These are phyloP conservation scores for Malassezia equina DNA, from an alignment of 1,284 basidiomycete species.

Conservation along the genomic window DNA sequence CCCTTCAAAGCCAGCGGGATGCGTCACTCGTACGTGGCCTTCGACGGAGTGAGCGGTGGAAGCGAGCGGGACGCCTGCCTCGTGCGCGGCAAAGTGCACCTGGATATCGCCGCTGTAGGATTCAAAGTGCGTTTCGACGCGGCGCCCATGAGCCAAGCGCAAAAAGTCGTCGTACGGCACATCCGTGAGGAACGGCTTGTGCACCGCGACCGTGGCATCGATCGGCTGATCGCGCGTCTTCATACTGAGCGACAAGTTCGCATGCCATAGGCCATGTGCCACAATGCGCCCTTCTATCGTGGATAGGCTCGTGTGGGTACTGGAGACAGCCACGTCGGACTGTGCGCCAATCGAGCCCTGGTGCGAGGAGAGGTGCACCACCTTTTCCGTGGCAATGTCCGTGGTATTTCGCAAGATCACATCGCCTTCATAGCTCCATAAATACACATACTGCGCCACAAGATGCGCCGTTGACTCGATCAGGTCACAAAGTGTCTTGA, in stretches of 20 bases:
- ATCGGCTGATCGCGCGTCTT: conserved; percentile 20
- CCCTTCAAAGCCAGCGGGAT: conserved; percentile 26
- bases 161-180: conserved; percentile 16
- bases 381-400: not conserved
- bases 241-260: conserved; percentile 26
- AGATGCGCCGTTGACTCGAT: not conserved
- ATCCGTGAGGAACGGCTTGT: conserved; percentile 19
- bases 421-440: not conserved
- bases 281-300: not conserved
- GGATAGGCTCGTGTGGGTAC: not conserved
- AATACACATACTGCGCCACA: not conserved
- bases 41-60: conserved; percentile 21
- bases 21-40: conserved; percentile 18
- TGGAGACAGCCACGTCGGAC: not conserved
- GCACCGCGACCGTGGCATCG: conserved; percentile 23
- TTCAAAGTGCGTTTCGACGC: conserved; percentile 18
- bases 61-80: conserved; percentile 19
- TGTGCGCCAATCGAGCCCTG: not conserved
- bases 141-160: conserved; percentile 19
- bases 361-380: not conserved
- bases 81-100: conserved; percentile 24
- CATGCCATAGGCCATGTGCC: conserved; percentile 14
- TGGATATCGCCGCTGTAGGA: conserved; percentile 24
- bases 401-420: not conserved
- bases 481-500: not conserved